Percentiles rank a stretch among this genome's conserved stretches.
Evolutionary conservation across 306 rosid species (phyloP).

Genomic region (Begonia fuchsioides): DNA sequence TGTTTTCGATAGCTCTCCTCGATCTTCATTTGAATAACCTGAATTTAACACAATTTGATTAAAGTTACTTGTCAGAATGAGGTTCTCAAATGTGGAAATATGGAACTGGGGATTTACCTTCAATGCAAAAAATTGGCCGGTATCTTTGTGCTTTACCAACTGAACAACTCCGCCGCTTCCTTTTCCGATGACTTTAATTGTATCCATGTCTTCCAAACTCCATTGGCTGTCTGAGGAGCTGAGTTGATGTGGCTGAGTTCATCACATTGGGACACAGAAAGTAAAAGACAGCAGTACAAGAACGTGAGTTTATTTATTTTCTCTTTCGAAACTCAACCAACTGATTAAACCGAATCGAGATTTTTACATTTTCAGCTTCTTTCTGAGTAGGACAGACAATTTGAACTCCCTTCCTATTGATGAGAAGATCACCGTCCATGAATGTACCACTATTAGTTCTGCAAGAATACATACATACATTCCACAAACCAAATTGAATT

Average conservation of each 20-base stretch:
- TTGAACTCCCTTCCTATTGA: slow-evolving; percentile 76
- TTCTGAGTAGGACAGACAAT: slow-evolving; percentile 34
- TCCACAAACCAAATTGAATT: background rate
- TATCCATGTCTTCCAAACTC: slow-evolving; percentile 52
- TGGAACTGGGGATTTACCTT: slow-evolving; percentile 40
- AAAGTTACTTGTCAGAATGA: no score
- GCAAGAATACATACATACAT: background rate
- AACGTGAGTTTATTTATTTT: background rate
- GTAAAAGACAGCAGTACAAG: no score
- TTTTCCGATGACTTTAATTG: slow-evolving; percentile 80
- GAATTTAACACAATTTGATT: slow-evolving; percentile 1
- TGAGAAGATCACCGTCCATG: slow-evolving; percentile 87
- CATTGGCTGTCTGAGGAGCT: slow-evolving; percentile 59
- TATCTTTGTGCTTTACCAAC: slow-evolving; percentile 92
- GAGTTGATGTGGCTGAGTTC: slow-evolving; percentile 78
- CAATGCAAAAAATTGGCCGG: slow-evolving; percentile 84
- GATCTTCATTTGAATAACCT: slow-evolving; percentile 82
- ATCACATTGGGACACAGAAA: no score
- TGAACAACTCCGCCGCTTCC: slow-evolving; percentile 89
- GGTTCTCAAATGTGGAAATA: background rate
- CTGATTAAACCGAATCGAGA: background rate
- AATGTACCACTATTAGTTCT: slow-evolving; percentile 93
- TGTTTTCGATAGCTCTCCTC: slow-evolving; percentile 68
- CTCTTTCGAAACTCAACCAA: background rate
- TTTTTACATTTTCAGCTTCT: slow-evolving; percentile 62